Conservation (phyloP, 2,329 filamentous ascomycete genomes). For the Torrubiellomyces zombiae region DNA sequence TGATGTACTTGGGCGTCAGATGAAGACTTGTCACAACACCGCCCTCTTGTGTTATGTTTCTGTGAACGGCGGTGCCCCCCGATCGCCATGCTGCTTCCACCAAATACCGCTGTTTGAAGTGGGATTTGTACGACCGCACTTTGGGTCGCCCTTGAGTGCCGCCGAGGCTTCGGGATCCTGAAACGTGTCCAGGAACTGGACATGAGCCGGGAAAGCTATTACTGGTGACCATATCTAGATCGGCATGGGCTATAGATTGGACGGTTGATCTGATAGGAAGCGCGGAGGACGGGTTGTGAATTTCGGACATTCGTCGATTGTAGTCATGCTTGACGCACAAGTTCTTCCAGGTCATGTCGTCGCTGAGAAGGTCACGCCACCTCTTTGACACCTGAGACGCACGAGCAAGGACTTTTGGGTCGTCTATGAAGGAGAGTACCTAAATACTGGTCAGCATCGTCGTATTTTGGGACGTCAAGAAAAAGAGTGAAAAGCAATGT, state of each 20-base stretch:
- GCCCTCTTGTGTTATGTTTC: constrained; percentile 89
- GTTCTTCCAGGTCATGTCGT: constrained; percentile 97
- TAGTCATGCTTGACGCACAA: constrained; percentile 94
- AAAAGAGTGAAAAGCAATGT: too few species aligned
- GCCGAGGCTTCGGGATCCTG: constrained; percentile 38
- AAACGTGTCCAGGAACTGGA: constrained; percentile 17
- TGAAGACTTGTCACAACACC: constrained; percentile 94
- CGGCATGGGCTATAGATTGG: constrained; percentile 14
- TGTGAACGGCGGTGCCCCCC: constrained; percentile 66
- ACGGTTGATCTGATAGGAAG: constrained; percentile 14
- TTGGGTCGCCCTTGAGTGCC: constrained; percentile 36
- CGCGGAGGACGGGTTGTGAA: constrained; percentile 18
- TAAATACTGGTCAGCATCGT: constrained; percentile 18
- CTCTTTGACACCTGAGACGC: constrained; percentile 90
- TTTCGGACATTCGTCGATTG: constrained; percentile 39
- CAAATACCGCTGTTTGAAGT: constrained; percentile 95
- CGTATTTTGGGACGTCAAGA: too few species aligned
- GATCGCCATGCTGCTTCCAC: constrained; percentile 95
- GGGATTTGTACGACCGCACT: constrained; percentile 76
- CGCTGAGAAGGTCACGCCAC: constrained; percentile 84
- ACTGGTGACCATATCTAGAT: constrained; percentile 18
- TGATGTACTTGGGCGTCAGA: constrained; percentile 88
- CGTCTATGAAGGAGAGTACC: constrained; percentile 93
- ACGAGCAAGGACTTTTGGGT: constrained; percentile 81
- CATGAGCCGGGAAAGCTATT: constrained; percentile 29